Base-by-base conservation (phyloP, 2,329 filamentous ascomycete genomes). In the Tympanopsis confertula region DNA sequence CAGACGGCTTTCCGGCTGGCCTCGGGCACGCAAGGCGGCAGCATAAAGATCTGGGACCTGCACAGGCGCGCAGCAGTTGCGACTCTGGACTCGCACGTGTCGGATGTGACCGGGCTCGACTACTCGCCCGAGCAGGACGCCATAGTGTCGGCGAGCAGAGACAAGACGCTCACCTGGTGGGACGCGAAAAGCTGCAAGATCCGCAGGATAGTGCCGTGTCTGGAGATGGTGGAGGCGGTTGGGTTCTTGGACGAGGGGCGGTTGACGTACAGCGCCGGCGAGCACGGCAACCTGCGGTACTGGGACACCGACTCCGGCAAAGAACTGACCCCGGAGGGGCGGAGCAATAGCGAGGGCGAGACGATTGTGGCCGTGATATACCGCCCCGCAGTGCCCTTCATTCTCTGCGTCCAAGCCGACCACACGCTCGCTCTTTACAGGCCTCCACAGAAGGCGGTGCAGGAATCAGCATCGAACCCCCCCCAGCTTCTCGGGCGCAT, bases 101-200 rank as follows among this genome's bases (percentile, higher is more conserved):
- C 91, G 7, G 85, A 96, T 46, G 85, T 98, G n/a, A 80, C 87
- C 47, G 79, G 78, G 38, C 57, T 98, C 36, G 84, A 91, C 48
- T 98, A 84, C 56, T 91, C 84, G 4, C 58, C 76, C 1, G 63
- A 78, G 39, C 76, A 87, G 50, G 78, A 89, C 51, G 66, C 78
- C 4, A 64, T 98, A 20, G 70, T 98, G 2, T 91, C 87, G 4
- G 86, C 78, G 15, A 84, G 87, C 54, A 75, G 91, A 61, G 91
- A 98, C 62, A 93, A 94, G 63, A 96, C 91, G 0, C 74, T 91
- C 39, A 91, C 91, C 44, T 72, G 93, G 58, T 98, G 91, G 89
- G 83, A 94, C 58, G 72, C 82, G 15, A 74, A 66, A 45, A 86
- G 79, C 17, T 98, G 91, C 87, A 89, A 88, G 58, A 64, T 78